Evolutionary conservation across 768 basidiomycete genomes (phyloP), one percentile per base, ranked within the genome.

Genomic region (Pilatotrama ljubarskyi): DNA sequence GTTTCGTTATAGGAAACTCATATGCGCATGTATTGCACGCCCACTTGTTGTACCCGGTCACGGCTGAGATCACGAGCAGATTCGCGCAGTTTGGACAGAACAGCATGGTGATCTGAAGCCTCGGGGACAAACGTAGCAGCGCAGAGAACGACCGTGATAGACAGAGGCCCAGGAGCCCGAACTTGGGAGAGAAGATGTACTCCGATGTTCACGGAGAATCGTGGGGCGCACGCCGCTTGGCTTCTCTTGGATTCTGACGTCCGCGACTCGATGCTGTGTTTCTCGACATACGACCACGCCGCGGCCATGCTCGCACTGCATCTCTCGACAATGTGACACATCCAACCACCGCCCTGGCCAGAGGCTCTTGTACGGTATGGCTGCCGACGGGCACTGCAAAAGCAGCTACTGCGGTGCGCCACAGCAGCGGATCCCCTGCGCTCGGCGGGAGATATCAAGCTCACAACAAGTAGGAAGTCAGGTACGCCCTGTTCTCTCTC

Each of bases 61-160:
- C 88, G 6, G 83, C 78, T 5, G 88, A 90, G 49, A 93, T 86
- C 44, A 89, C 81, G 15, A 95, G 83, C 43, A 93, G 79, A 73
- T 98, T 98, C 26, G 91, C 86, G 69, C 96, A 98, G 53, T 88
- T 92, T 29, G 96, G 96, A 71, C 96, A 98, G 79, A 96, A 96
- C 36, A 95, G 80, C 93, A 96, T 95, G 13, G 32, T 26, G 13
- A 1, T 18, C 1, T 14, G 2, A 18, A 13, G 52, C 15, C 5
- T 38, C 24, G 26, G 5, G 22, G 13, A 4, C 18, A 14, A 38
- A 35, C 38, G n/a, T 14, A 15, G 14, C n/a, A 40, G 38, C 13
- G n/a, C 38, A 40, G 38, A n/a, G 13, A n/a, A 6, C n/a, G 38
- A 40, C 14, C 36, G 8, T 40, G 38, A 40, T 14, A 40, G 38